These are phyloP conservation scores for Chlamydomonas schloesseri DNA, from an alignment of 139 green algal genomes.

Conservation along the genomic window DNA sequence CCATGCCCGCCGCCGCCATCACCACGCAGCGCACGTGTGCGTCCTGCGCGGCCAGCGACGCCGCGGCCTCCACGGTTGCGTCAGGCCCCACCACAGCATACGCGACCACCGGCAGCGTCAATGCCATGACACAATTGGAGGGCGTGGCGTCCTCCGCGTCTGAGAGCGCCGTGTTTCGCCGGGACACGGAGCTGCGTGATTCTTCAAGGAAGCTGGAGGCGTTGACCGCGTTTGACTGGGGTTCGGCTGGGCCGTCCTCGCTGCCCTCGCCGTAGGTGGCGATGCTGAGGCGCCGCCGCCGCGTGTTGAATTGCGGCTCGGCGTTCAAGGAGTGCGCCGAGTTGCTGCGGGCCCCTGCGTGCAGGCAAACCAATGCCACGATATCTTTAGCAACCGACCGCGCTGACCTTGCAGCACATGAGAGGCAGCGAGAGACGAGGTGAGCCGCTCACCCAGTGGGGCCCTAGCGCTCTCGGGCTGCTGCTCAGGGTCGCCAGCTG, in stretches of 20 bases:
- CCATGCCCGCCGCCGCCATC: neutral
- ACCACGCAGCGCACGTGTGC: neutral
- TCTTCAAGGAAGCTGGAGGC: neutral
- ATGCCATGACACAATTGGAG: neutral
- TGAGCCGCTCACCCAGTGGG: too few species aligned
- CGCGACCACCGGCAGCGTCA: neutral
- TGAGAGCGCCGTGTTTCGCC: neutral
- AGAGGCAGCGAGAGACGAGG: too few species aligned
- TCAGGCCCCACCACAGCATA: neutral
- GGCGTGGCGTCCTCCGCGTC: neutral
- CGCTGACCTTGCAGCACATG: too few species aligned
- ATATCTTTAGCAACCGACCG: too few species aligned
- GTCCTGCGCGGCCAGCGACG: neutral
- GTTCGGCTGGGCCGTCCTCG: neutral
- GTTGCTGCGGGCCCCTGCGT: neutral
- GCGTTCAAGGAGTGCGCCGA: neutral
- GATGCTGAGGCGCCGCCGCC: slow-evolving; percentile 17
- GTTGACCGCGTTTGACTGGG: neutral
- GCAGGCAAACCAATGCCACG: too few species aligned
- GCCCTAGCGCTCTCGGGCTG: too few species aligned
- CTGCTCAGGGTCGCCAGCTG: too few species aligned
- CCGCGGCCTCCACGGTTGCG: neutral
- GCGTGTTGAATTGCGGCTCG: too few species aligned
- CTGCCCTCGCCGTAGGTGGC: neutral
- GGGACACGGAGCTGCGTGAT: neutral